Conservation (phyloP, 371 early-diverging fungal species). For the Actinomortierella ambigua region DNA sequence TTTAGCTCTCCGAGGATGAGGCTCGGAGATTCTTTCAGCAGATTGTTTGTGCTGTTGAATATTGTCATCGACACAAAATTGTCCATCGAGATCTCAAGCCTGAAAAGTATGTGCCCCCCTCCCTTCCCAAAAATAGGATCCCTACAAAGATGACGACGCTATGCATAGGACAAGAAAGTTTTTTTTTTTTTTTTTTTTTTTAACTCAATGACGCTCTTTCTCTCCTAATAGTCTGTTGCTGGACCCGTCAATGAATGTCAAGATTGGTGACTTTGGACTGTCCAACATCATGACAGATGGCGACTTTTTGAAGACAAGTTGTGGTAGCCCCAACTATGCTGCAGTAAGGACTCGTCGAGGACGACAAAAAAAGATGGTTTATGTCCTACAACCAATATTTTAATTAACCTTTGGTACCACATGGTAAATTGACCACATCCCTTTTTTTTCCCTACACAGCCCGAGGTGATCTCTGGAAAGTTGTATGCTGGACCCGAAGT, state of each 20-base stretch:
- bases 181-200: constrained; percentile 1
- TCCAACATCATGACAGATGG: constrained; percentile 96
- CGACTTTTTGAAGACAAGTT: constrained; percentile 94
- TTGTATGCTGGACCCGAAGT: constrained; percentile 98
- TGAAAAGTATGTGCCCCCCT: constrained; percentile 61
- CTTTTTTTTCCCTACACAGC: constrained; percentile 49
- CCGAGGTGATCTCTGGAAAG: constrained; percentile 95
- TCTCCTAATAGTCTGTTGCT: constrained; percentile 76
- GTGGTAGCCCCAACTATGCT: constrained; percentile 90
- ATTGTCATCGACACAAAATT: constrained; percentile 97
- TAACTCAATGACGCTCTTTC: not conserved
- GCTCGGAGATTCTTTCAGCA: constrained; percentile 96
- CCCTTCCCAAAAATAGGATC: not conserved
- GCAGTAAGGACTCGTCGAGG: constrained; percentile 54
- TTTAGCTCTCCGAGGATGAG: constrained; percentile 87
- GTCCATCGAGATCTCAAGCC: constrained; percentile 94
- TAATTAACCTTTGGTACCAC: too few species aligned
- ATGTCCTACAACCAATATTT: too few species aligned
- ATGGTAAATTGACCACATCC: too few species aligned
- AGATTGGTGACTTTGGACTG: constrained; percentile 97
- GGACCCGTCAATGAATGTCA: constrained; percentile 95
- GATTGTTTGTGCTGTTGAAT: constrained; percentile 97
- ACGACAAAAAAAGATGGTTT: not conserved
- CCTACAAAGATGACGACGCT: not conserved
- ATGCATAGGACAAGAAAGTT: not conserved